Percentiles rank a stretch among this genome's conserved stretches.
phyloP scores from a whole-genome alignment of 176 grass and related monocot species.

The Melocanna baccifera region DNA sequence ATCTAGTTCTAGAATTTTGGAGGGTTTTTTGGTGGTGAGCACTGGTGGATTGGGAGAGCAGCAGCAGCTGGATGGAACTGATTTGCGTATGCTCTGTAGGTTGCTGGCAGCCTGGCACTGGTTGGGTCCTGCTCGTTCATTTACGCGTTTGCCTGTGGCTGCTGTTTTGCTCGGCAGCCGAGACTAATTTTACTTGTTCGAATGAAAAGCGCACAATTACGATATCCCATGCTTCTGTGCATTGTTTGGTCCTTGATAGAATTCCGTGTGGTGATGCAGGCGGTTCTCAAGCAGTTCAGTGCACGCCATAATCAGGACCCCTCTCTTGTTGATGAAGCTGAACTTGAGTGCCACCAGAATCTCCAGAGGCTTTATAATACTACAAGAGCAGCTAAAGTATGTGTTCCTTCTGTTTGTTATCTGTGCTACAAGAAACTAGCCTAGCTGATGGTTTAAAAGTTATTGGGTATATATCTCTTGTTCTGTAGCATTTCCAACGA shows the following conservation, averaged over 20 bases:
- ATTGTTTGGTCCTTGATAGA: conserved; percentile 7
- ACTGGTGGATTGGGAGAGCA: background rate
- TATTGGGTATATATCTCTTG: conserved; percentile 12
- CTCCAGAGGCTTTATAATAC: conserved; percentile 71
- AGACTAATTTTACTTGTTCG: conserved; percentile 28
- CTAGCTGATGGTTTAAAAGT: conserved; percentile 10
- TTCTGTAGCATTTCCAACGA: conserved; percentile 79
- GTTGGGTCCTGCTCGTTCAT: conserved; percentile 1
- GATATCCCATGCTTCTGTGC: background rate
- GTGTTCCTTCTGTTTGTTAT: conserved; percentile 9
- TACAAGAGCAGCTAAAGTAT: conserved; percentile 90
- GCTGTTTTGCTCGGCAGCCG: background rate
- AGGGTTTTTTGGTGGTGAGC: background rate
- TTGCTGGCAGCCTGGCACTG: background rate
- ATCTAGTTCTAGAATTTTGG: background rate
- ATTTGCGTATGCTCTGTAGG: background rate
- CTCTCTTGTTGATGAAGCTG: conserved; percentile 84
- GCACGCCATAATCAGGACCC: conserved; percentile 55
- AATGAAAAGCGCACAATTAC: background rate
- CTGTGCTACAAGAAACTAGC: background rate
- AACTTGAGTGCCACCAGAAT: conserved; percentile 92
- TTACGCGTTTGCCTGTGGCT: background rate
- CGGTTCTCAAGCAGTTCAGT: conserved; percentile 82
- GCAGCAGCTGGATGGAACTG: conserved; percentile 13
- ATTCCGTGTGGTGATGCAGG: conserved; percentile 44